A percentile compares a stretch with the other conserved stretches of the same genome.
Conservation (phyloP, 2,329 filamentous ascomycete genomes). For the Juglanconis juglandina region DNA sequence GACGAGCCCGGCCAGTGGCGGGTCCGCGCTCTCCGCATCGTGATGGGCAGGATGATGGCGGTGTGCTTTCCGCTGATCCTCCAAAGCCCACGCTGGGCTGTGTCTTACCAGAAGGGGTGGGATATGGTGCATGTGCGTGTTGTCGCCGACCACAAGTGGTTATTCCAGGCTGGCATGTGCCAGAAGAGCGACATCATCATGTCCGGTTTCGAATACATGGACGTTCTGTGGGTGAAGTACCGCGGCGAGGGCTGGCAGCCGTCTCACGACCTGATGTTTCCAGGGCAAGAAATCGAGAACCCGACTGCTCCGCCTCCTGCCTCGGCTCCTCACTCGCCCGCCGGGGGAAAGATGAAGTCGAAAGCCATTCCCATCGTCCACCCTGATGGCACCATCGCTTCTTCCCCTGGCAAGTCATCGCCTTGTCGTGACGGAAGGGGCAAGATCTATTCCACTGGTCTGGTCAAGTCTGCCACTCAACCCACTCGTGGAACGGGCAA, state of each 20-base stretch:
- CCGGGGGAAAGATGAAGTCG: constrained; percentile 1
- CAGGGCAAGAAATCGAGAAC: neutral
- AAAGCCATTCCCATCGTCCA: constrained; percentile 10
- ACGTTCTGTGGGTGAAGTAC: neutral
- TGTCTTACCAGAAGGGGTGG: neutral
- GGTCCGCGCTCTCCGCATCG: constrained; percentile 22
- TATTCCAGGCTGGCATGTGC: constrained; percentile 3
- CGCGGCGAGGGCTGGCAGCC: constrained; percentile 6
- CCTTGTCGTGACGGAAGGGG: neutral
- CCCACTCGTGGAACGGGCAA: neutral
- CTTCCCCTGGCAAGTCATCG: neutral
- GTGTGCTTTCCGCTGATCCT: constrained; percentile 22
- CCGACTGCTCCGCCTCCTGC: neutral
- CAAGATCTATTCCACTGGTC: neutral
- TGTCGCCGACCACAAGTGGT: constrained; percentile 15
- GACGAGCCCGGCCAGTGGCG: constrained; percentile 21
- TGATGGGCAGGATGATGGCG: constrained; percentile 25
- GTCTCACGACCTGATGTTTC: constrained; percentile 1
- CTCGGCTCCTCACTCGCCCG: neutral
- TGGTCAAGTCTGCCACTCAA: neutral
- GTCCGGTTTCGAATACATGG: constrained; percentile 10
- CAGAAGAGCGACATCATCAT: neutral
- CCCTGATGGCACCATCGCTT: neutral
- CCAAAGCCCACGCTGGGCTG: constrained; percentile 18
- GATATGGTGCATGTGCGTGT: neutral